Base-by-base conservation (phyloP, 768 basidiomycete genomes). In the Termitomyces bulborhizus region DNA sequence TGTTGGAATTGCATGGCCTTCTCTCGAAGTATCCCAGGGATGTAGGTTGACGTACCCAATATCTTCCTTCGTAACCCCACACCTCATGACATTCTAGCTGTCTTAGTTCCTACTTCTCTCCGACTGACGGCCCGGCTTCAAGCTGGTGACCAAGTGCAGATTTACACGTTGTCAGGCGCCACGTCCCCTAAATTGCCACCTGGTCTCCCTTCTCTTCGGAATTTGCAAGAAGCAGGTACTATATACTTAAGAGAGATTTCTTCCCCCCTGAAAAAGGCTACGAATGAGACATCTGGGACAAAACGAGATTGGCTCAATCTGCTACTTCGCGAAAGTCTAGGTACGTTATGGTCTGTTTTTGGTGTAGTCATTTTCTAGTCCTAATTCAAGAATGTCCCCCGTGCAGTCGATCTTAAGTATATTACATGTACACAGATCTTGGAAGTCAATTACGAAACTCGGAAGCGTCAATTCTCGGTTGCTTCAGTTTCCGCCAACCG, bases 1-100 rank as follows among this genome's bases (percentile, higher is more conserved):
- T 12, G 73, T 90, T 51, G 90, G 90, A 5, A 71, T 84, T 45
- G 77, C 80, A 61, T 92, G 90, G 90, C 88, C 89, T n/a, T 86
- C 85, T 39, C 62, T 77, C 44, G 85, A 88, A 7, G 52, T 85
- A 53, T 65, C 81, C 27, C 76, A 75, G 50, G 79, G 83, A 57
- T 72, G 90, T 87, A 67, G 63, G 83, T 76, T 57, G 53, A 53
- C 39, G 47, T 9, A 53, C 37, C 34, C 50, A 53, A 54, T 57
- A 55, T 57, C 47, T 31, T 52, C 57, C 57, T 57, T 53, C 53
- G 31, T 46, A 55, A 42, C 36, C 47, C 46, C 49, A 26, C 18
- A 37, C 56, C 61, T 53, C 55, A 46, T 56, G 51, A 47, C 45
- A 18, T 46, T 62, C 45, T 59, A 91, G 89, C 69, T 60, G 69